These are phyloP conservation scores for Penicillium pancosmium DNA, from an alignment of 495 filamentous ascomycete species.

Conservation along the genomic window DNA sequence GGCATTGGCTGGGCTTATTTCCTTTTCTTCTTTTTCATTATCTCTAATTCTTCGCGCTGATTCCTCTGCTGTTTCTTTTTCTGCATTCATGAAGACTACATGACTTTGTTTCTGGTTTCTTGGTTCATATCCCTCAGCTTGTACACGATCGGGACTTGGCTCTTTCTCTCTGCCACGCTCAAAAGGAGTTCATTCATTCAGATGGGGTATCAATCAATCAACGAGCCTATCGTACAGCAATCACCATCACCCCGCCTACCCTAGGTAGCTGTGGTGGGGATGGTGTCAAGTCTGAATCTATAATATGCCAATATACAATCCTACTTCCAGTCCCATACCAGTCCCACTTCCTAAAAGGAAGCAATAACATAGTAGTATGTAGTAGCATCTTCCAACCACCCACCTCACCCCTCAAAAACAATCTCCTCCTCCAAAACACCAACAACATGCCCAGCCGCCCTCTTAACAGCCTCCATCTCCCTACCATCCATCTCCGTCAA, in stretches of 20 bases:
- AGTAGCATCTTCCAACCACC: too few species aligned
- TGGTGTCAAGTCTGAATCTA: too few species aligned
- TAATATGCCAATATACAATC: too few species aligned
- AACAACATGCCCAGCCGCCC: constrained; percentile 53
- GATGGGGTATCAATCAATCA: constrained; percentile 18
- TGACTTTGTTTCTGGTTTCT: constrained; percentile 5
- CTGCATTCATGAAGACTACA: constrained; percentile 10
- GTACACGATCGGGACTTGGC: constrained; percentile 10
- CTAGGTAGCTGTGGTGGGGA: too few species aligned
- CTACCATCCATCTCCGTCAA: constrained; percentile 58
- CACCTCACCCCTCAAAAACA: constrained; percentile 11
- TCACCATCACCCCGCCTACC: constrained; percentile 20
- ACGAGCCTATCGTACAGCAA: background rate
- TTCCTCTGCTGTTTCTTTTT: constrained; percentile 13
- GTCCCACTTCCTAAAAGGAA: too few species aligned
- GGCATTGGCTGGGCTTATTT: background rate
- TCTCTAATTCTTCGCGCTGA: background rate
- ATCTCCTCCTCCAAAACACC: constrained; percentile 51
- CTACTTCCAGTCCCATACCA: too few species aligned
- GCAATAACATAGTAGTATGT: too few species aligned
- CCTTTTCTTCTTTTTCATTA: background rate
- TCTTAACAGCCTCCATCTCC: constrained; percentile 53
- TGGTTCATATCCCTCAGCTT: background rate
- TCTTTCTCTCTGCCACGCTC: background rate
- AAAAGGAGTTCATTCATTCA: constrained; percentile 14